Conservation (phyloP, 805 yeast genomes). For the Yarrowia sp. region DNA sequence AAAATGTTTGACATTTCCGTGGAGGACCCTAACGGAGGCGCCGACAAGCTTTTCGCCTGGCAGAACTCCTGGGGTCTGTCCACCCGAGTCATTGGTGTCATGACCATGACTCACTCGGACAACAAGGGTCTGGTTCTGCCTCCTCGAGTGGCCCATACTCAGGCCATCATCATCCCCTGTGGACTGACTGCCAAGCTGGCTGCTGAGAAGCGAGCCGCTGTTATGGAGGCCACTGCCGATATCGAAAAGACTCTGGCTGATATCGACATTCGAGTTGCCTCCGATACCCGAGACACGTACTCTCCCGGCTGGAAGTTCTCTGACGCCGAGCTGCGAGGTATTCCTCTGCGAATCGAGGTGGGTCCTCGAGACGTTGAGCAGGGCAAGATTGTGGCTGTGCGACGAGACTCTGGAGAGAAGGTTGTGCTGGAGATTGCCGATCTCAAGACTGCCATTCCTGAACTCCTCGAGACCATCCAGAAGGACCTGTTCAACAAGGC, state of each 20-base stretch:
- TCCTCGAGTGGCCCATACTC: conserved; percentile 92
- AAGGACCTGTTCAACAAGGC: conserved; percentile 71
- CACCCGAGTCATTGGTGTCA: conserved; percentile 97
- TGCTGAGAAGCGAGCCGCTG: conserved; percentile 66
- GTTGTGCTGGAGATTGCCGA: conserved; percentile 61
- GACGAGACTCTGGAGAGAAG: conserved; percentile 88
- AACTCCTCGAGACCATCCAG: conserved; percentile 80
- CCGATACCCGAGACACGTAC: conserved; percentile 91
- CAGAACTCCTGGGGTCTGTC: conserved; percentile 99
- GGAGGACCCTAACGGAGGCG: conserved; percentile 87
- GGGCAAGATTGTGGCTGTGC: conserved; percentile 78
- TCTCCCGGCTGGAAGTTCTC: conserved; percentile 99
- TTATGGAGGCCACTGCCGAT: conserved; percentile 65
- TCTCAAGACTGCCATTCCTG: conserved; percentile 65
- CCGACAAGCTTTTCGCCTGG: conserved; percentile 82
- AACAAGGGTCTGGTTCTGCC: conserved; percentile 98
- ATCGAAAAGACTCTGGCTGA: conserved; percentile 61
- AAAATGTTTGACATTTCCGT: conserved; percentile 96
- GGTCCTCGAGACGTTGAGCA: conserved; percentile 94
- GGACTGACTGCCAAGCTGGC: conserved; percentile 88
- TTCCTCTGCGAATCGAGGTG: conserved; percentile 87
- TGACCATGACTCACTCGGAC: conserved; percentile 98
- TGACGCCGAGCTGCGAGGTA: conserved; percentile 95
- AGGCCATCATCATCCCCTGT: conserved; percentile 90
- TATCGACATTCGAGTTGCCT: conserved; percentile 69